Conservation (phyloP, 352 stramenopile genomes). For the Aphanomyces euteiches region DNA sequence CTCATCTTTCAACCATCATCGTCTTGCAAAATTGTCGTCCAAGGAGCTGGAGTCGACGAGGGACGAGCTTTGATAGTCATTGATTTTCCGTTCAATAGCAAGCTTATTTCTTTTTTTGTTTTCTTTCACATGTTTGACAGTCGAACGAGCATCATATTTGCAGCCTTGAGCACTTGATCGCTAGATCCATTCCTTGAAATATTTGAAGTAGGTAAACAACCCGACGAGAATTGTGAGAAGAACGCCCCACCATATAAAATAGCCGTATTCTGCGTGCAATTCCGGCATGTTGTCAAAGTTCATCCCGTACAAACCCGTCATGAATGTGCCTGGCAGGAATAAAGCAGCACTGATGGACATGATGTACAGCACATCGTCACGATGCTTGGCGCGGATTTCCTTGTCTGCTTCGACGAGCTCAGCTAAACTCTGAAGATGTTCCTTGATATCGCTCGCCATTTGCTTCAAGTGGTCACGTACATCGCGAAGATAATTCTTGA, state of each 20-base stretch:
- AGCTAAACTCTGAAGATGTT: conserved; percentile 67
- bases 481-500: conserved; percentile 73
- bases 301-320: conserved; percentile 85
- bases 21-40: too few relatives aligned
- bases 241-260: conserved; percentile 80
- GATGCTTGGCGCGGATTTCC: conserved; percentile 55
- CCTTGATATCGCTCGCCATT: conserved; percentile 77
- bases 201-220: conserved; percentile 60
- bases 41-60: too few relatives aligned
- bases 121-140: neutral
- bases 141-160: neutral
- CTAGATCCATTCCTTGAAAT: conserved; percentile 64
- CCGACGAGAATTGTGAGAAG: conserved; percentile 46
- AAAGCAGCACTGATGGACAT: conserved; percentile 76
- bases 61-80: too few relatives aligned
- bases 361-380: conserved; percentile 75
- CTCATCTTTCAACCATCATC: neutral
- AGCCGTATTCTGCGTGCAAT: conserved; percentile 64
- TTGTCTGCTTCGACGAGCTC: conserved; percentile 64
- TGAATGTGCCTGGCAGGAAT: conserved; percentile 83
- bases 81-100: neutral
- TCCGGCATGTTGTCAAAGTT: conserved; percentile 88
- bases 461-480: conserved; percentile 82
- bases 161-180: conserved; percentile 48
- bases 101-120: neutral